Evolutionary conservation across 2,329 filamentous ascomycete genomes (phyloP).

Genomic region (Emmonsiellopsis sp.): DNA sequence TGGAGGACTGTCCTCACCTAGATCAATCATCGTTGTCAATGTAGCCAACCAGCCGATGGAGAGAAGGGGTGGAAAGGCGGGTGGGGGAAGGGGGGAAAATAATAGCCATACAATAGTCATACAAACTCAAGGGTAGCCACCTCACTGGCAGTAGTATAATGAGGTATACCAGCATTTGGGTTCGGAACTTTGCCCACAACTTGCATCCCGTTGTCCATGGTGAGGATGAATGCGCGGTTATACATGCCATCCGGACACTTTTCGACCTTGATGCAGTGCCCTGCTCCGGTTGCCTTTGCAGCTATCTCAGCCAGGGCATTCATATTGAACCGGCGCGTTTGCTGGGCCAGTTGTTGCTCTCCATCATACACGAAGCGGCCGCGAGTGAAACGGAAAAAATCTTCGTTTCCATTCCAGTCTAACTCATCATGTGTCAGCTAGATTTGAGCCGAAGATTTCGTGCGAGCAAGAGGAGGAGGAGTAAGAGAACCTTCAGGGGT

Average conservation of each 20-base stretch:
- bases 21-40: not conserved
- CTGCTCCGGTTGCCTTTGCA: constrained; percentile 19
- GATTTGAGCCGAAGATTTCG: too few species aligned
- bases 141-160: constrained; percentile 23
- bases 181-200: constrained; percentile 13
- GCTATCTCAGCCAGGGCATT: constrained; percentile 23
- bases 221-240: constrained; percentile 25
- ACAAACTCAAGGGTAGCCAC: constrained; percentile 27
- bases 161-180: constrained; percentile 9
- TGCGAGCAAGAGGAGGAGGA: too few species aligned
- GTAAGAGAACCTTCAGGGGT: too few species aligned
- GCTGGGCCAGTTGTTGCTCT: not conserved
- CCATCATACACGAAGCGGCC: not conserved
- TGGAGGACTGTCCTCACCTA: not conserved
- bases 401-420: not conserved
- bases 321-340: constrained; percentile 21
- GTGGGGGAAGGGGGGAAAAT: too few species aligned
- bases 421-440: not conserved
- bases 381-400: not conserved
- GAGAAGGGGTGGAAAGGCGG: not conserved
- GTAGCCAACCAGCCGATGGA: not conserved
- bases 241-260: constrained; percentile 18
- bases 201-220: constrained; percentile 11
- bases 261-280: constrained; percentile 21
- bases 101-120: too few species aligned